phyloP scores from a whole-genome alignment of 163 green algal genomes.

The Volvox carteri region DNA sequence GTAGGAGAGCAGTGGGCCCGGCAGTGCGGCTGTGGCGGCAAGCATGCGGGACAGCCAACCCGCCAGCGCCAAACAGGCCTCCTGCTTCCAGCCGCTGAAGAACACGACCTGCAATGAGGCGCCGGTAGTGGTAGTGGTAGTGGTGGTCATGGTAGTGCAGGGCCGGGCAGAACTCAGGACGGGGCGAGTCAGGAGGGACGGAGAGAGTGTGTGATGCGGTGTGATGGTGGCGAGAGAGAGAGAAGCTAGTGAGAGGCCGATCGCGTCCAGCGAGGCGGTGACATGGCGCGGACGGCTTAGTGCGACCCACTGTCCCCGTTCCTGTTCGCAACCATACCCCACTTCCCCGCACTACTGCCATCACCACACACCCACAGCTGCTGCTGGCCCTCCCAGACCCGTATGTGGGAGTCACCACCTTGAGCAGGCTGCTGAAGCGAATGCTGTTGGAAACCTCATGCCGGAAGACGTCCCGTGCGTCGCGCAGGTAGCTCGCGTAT shows the following conservation, averaged over 20 bases:
- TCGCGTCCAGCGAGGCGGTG: no score
- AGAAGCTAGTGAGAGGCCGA: no score
- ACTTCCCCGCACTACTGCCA: background rate
- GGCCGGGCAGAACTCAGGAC: background rate
- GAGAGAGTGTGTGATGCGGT: no score
- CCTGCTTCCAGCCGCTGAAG: slow-evolving; percentile 68
- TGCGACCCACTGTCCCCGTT: no score
- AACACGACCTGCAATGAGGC: slow-evolving; percentile 69
- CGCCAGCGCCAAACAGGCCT: slow-evolving; percentile 61
- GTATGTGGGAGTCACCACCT: no score
- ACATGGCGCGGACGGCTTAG: no score
- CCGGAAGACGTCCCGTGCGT: slow-evolving; percentile 41
- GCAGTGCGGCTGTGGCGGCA: slow-evolving; percentile 1
- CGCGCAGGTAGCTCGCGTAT: slow-evolving; percentile 70
- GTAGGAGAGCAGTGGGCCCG: slow-evolving; percentile 73
- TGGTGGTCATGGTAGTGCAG: no score
- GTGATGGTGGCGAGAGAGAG: no score
- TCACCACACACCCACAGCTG: background rate
- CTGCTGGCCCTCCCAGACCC: no score
- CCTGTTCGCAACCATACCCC: no score
- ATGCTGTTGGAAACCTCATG: slow-evolving; percentile 35
- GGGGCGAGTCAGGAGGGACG: no score
- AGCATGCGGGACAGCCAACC: slow-evolving; percentile 61
- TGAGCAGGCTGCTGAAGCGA: slow-evolving; percentile 47
- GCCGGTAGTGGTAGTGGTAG: background rate